These are phyloP conservation scores for Cutaneotrichosporon spelunceum DNA, from an alignment of 1,284 basidiomycete species.

Conservation along the genomic window DNA sequence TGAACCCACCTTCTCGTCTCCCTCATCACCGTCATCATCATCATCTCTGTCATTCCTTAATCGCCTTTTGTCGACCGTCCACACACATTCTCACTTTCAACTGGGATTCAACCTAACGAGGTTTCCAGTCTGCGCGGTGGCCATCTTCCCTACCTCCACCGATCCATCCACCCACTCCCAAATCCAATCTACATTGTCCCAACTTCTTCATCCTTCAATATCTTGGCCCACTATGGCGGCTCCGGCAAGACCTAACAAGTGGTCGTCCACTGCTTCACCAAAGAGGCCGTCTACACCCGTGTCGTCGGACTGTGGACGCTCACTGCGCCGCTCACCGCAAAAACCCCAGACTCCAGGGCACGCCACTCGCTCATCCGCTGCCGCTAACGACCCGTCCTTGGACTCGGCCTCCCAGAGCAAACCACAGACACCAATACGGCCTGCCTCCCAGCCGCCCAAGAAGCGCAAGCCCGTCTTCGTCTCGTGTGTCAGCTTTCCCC, in stretches of 20 bases:
- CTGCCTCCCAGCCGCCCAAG: conserved; percentile 8
- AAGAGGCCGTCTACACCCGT: conserved; percentile 17
- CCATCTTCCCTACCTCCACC: not conserved
- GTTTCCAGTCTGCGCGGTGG: not conserved
- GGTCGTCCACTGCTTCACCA: conserved; percentile 1
- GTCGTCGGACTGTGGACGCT: conserved; percentile 11
- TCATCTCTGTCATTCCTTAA: too few relatives aligned
- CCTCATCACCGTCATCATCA: too few relatives aligned
- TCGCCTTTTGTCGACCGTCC: too few relatives aligned
- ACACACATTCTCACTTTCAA: too few relatives aligned
- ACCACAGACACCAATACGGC: conserved; percentile 3
- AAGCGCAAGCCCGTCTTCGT: conserved; percentile 38
- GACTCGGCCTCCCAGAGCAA: conserved; percentile 3
- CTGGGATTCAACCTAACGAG: too few relatives aligned
- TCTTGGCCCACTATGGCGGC: conserved; percentile 14
- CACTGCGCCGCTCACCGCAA: conserved; percentile 17
- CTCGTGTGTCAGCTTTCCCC: conserved; percentile 37
- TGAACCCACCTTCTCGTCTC: too few relatives aligned
- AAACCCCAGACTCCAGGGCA: conserved; percentile 20
- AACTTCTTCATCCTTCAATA: not conserved
- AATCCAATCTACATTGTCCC: conserved; percentile 1
- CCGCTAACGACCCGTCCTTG: not conserved
- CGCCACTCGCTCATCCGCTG: conserved; percentile 17
- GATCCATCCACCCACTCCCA: not conserved
- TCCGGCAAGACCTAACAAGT: conserved; percentile 6